A percentile compares a stretch with the other conserved stretches of the same genome.
These are phyloP conservation scores for Trametes elegans DNA, from an alignment of 768 basidiomycete species.

Conservation along the genomic window DNA sequence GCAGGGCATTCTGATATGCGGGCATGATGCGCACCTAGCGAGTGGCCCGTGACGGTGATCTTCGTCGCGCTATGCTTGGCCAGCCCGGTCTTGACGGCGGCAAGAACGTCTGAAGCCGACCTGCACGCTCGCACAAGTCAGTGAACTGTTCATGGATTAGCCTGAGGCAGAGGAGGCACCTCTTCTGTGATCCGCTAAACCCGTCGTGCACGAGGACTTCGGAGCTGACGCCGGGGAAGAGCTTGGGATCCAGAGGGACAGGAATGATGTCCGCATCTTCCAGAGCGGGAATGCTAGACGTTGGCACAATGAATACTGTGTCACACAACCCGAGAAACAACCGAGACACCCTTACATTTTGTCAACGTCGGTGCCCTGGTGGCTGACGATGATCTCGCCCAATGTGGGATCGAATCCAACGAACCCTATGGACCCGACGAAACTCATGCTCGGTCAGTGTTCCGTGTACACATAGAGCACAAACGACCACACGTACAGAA, in stretches of 20 bases:
- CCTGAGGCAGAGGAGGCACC: slow-evolving; percentile 30
- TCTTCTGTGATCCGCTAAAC: slow-evolving; percentile 43
- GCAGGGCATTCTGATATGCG: too few species aligned
- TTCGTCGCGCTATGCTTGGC: slow-evolving; percentile 33
- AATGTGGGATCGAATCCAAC: slow-evolving; percentile 49
- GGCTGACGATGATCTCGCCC: slow-evolving; percentile 35
- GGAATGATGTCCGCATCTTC: slow-evolving; percentile 45
- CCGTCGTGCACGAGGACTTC: slow-evolving; percentile 44
- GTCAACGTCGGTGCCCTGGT: slow-evolving; percentile 37
- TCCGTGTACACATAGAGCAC: too few species aligned
- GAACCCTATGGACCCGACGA: too few species aligned
- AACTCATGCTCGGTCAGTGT: too few species aligned
- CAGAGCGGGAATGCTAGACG: slow-evolving; percentile 34
- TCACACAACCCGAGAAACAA: neutral
- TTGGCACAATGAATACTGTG: neutral
- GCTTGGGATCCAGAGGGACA: slow-evolving; percentile 32
- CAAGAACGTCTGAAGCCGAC: slow-evolving; percentile 40
- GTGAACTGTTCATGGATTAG: too few species aligned
- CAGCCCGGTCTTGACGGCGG: slow-evolving; percentile 44
- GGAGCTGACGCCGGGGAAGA: slow-evolving; percentile 51
- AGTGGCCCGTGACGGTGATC: slow-evolving; percentile 47
- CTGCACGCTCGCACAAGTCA: too few species aligned
- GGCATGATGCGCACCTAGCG: slow-evolving; percentile 27
- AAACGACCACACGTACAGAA: slow-evolving; percentile 33
- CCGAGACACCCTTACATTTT: slow-evolving; percentile 29